Conservation (phyloP, 208 protist species). For the Lotmaria passim region DNA sequence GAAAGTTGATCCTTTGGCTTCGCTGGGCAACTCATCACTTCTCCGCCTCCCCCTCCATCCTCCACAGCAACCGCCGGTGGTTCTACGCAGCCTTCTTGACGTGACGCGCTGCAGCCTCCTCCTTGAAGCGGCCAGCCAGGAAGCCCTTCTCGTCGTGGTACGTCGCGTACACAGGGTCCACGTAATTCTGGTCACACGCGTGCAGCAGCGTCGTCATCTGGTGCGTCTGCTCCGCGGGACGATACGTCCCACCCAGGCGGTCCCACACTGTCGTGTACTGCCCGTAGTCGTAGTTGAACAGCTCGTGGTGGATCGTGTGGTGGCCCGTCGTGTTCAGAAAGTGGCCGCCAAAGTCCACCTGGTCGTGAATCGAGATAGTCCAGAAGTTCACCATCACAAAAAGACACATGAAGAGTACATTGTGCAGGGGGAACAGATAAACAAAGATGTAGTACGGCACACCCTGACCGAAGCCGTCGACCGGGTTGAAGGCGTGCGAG, state of each 20-base stretch:
- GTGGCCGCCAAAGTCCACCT: slow-evolving; percentile 85
- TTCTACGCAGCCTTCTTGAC: slow-evolving; percentile 18
- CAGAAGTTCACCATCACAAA: slow-evolving; percentile 95
- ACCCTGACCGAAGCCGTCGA: slow-evolving; percentile 92
- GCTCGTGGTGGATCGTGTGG: slow-evolving; percentile 94
- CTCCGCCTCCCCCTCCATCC: too few species aligned
- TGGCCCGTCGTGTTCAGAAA: slow-evolving; percentile 87
- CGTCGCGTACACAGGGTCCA: slow-evolving; percentile 49
- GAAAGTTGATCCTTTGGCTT: too few species aligned
- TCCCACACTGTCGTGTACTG: slow-evolving; percentile 96
- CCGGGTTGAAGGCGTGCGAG: slow-evolving; percentile 93
- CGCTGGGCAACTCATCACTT: too few species aligned
- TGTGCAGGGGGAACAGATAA: slow-evolving; percentile 92
- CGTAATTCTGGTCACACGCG: slow-evolving; percentile 31
- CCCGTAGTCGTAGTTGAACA: slow-evolving; percentile 95
- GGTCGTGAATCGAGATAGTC: slow-evolving; percentile 95
- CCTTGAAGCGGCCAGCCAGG: slow-evolving; percentile 58
- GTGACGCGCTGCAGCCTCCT: slow-evolving; percentile 33
- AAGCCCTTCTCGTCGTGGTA: slow-evolving; percentile 61
- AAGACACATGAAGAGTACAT: slow-evolving; percentile 78
- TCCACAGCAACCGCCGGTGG: too few species aligned
- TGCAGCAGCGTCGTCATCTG: slow-evolving; percentile 36
- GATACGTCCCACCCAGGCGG: slow-evolving; percentile 87
- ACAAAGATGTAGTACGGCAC: slow-evolving; percentile 94
- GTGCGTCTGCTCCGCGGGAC: slow-evolving; percentile 79